Evolutionary conservation across 352 stramenopile species (phyloP), one percentile per base, ranked within the genome.

Genomic region (Thraustotheca clavata): DNA sequence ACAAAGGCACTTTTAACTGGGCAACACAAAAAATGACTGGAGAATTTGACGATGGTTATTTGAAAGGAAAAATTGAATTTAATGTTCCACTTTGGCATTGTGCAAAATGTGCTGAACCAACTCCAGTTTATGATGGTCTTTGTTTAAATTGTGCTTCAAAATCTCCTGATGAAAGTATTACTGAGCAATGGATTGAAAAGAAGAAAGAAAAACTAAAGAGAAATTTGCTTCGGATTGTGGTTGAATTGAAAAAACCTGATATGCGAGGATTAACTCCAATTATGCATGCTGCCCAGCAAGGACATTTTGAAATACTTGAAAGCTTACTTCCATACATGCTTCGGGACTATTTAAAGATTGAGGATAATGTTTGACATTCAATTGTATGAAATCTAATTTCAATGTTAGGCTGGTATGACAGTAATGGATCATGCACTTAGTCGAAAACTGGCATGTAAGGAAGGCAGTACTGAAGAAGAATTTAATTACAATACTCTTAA

Each of bases 361-460:
- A 20, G 4, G 57, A 65, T 33, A 35, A 65, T 35, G 55, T 62
- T 54, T 12, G 22, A n/a, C 3, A 2, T 2, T 27, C 22, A 20
- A 18, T n/a, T n/a, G n/a, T n/a, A 47, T n/a, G 4, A 4, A 47
- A 47, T 47, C n/a, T 2, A 2, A 2, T 4, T 4, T 27, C 27
- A 47, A 47, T 24, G 4, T n/a, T 62, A 62, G 55, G 57, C 6
- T 11, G 38, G 57, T 2, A 65, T 57, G 27, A 39, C 57, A 16
- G 57, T 46, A 16, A 33, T 65, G 9, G 57, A 65, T 34, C 24
- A 54, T 41, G 57, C 57, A 22, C 39, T 65, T 3, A n/a, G 35
- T 16, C 35, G 57, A 11, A 52, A 55, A n/a, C 26, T 65, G 4
- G 39, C 39, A 22, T 65, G 57, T 31, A 27, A 43, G 35, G n/a